These are phyloP conservation scores for Coleophoma cylindrospora DNA, from an alignment of 2,329 filamentous ascomycete species.

Conservation along the genomic window DNA sequence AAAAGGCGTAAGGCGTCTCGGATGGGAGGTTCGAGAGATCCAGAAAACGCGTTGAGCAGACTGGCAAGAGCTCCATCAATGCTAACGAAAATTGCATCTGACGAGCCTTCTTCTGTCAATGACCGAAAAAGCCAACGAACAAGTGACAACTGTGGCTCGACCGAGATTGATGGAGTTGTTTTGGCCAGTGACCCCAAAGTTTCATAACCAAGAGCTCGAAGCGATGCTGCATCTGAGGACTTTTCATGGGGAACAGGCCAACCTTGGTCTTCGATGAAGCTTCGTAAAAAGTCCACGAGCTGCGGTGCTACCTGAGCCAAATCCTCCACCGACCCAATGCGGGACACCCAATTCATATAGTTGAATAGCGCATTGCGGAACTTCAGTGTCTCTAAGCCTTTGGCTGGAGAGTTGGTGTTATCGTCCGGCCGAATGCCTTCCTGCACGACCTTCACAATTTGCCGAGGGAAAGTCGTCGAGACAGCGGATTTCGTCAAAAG, in stretches of 20 bases:
- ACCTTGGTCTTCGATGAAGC: constrained; percentile 74
- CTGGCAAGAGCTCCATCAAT: constrained; percentile 86
- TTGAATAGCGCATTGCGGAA: constrained; percentile 78
- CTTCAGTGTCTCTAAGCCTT: constrained; percentile 61
- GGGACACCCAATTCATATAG: constrained; percentile 82
- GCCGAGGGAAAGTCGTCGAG: constrained; percentile 64
- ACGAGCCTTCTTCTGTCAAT: constrained; percentile 71
- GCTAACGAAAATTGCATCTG: constrained; percentile 71
- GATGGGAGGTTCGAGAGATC: constrained; percentile 30
- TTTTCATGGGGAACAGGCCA: constrained; percentile 68
- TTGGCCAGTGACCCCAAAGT: constrained; percentile 78
- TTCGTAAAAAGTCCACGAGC: constrained; percentile 63
- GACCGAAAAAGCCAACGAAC: constrained; percentile 80
- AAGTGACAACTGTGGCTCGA: constrained; percentile 44
- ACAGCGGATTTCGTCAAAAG: constrained; percentile 72
- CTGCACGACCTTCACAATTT: constrained; percentile 66
- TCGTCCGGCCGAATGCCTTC: constrained; percentile 50
- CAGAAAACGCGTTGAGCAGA: constrained; percentile 54
- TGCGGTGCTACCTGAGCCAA: constrained; percentile 62
- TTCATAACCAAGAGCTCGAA: constrained; percentile 83
- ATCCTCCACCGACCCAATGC: constrained; percentile 57
- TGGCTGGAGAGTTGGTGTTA: constrained; percentile 24
- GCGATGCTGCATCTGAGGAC: constrained; percentile 53
- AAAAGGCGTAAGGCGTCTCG: constrained; percentile 35
- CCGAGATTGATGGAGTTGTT: constrained; percentile 53